phyloP scores from a whole-genome alignment of 768 basidiomycete genomes.

The Boletales sp. region DNA sequence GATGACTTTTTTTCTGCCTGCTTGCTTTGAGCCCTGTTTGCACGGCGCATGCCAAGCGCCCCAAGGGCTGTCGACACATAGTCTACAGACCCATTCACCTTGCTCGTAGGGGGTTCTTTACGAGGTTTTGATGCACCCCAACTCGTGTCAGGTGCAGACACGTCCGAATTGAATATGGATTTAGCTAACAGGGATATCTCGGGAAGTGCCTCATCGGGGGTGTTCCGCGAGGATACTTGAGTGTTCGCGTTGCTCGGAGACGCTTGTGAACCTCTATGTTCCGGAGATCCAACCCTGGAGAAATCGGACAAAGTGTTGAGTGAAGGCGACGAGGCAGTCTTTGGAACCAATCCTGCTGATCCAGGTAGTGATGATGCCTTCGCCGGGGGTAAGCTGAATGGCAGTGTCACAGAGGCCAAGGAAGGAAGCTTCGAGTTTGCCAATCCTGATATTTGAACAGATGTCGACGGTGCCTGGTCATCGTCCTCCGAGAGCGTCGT shows the following conservation, averaged over 20 bases:
- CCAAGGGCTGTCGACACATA: constrained; percentile 22
- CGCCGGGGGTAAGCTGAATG: constrained; percentile 13
- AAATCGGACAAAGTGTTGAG: constrained; percentile 5
- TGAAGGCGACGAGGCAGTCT: constrained; percentile 9
- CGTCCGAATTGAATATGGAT: constrained; percentile 13
- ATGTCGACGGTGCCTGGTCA: constrained; percentile 2
- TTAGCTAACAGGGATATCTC: constrained; percentile 9
- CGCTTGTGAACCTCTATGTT: constrained; percentile 5
- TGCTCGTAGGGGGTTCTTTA: constrained; percentile 8
- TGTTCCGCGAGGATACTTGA: constrained; percentile 2
- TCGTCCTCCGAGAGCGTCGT: constrained; percentile 20
- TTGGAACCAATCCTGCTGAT: constrained; percentile 3
- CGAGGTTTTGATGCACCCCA: constrained; percentile 18
- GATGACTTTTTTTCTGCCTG: constrained; percentile 21
- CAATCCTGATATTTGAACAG: constrained; percentile 2
- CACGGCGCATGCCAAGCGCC: constrained; percentile 28
- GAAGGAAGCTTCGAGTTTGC: constrained; percentile 5
- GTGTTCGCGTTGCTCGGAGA: constrained; percentile 7
- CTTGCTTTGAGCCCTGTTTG: constrained; percentile 18
- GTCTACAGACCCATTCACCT: constrained; percentile 18
- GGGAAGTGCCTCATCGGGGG: constrained; percentile 4
- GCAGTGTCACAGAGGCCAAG: constrained; percentile 13
- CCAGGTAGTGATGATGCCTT: constrained; percentile 7
- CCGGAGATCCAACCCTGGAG: constrained; percentile 17
- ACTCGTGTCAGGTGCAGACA: constrained; percentile 5